A percentile compares a stretch with the other conserved stretches of the same genome.
These are phyloP conservation scores for Taphrina betulina DNA, from an alignment of 1,139 yeast genomes.

Conservation along the genomic window DNA sequence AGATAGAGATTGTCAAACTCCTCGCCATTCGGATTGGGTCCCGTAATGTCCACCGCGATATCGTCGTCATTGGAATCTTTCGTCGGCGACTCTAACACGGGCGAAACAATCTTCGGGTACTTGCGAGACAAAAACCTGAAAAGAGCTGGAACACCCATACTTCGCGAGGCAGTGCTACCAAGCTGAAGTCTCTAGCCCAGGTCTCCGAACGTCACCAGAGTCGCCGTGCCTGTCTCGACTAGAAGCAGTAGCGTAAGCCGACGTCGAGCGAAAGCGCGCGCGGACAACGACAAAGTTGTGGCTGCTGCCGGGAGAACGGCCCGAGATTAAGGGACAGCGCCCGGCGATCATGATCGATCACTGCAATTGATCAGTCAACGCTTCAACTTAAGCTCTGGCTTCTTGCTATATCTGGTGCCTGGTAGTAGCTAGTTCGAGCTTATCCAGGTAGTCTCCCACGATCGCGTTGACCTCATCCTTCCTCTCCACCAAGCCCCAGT, in stretches of 20 bases:
- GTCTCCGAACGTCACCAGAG: too few relatives aligned
- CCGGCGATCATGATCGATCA: too few relatives aligned
- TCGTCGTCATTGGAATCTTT: slow-evolving; percentile 56
- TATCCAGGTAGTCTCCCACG: slow-evolving; percentile 14
- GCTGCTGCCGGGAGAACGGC: too few relatives aligned
- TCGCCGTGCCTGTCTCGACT: too few relatives aligned
- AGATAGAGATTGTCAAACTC: slow-evolving; percentile 75
- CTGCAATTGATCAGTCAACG: too few relatives aligned
- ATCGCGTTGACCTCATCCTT: slow-evolving; percentile 18
- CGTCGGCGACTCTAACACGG: slow-evolving; percentile 76
- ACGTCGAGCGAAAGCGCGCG: too few relatives aligned
- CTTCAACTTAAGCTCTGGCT: too few relatives aligned
- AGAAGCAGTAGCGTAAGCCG: too few relatives aligned
- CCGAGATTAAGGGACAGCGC: too few relatives aligned
- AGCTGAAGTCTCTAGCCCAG: too few relatives aligned
- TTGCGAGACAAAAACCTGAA: slow-evolving; percentile 93
- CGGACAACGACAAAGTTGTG: too few relatives aligned
- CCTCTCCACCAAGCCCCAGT: slow-evolving; percentile 21
- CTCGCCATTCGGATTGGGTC: slow-evolving; percentile 93
- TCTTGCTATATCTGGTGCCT: slow-evolving; percentile 9
- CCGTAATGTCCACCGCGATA: slow-evolving; percentile 65
- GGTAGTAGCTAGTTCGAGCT: slow-evolving; percentile 16
- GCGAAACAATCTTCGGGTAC: slow-evolving; percentile 90
- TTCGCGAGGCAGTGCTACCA: neutral
- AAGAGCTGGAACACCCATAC: slow-evolving; percentile 65